These are phyloP conservation scores for Scleroderma citrinum DNA, from an alignment of 768 basidiomycete genomes.

Conservation along the genomic window DNA sequence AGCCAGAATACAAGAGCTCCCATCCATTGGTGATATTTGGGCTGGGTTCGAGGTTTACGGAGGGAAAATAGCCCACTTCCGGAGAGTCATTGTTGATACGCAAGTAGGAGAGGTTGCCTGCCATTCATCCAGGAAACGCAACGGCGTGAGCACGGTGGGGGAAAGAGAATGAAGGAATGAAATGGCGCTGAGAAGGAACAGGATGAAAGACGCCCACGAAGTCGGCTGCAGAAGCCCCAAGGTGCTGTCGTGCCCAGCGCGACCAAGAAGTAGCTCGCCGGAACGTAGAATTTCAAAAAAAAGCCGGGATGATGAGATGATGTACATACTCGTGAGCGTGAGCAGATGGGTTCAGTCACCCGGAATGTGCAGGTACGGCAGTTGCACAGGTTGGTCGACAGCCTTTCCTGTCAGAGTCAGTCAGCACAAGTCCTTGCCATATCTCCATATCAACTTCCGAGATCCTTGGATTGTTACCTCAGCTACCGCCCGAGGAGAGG, in stretches of 20 bases:
- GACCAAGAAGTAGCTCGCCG: no score
- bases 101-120: constrained; percentile 31
- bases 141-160: constrained; percentile 1
- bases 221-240: constrained; percentile 23
- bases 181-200: constrained; percentile 5
- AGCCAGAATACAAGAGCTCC: constrained; percentile 54
- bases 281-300: no score
- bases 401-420: no score
- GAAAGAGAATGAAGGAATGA: constrained; percentile 6
- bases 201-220: constrained; percentile 15
- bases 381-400: not conserved
- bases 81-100: constrained; percentile 65
- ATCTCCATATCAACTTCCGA: no score
- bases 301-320: not conserved
- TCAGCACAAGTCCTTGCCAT: no score
- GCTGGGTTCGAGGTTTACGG: constrained; percentile 47
- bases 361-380: no score
- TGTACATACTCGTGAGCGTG: no score
- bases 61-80: constrained; percentile 53
- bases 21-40: constrained; percentile 53
- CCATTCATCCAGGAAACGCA: constrained; percentile 29
- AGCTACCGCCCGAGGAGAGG: no score
- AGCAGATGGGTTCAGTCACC: no score
- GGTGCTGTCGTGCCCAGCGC: constrained; percentile 19
- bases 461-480: no score